Percentiles rank a stretch among this genome's conserved stretches.
These are phyloP conservation scores for Cryptosporidium parvum DNA, from an alignment of 169 alveolate species.

Conservation along the genomic window DNA sequence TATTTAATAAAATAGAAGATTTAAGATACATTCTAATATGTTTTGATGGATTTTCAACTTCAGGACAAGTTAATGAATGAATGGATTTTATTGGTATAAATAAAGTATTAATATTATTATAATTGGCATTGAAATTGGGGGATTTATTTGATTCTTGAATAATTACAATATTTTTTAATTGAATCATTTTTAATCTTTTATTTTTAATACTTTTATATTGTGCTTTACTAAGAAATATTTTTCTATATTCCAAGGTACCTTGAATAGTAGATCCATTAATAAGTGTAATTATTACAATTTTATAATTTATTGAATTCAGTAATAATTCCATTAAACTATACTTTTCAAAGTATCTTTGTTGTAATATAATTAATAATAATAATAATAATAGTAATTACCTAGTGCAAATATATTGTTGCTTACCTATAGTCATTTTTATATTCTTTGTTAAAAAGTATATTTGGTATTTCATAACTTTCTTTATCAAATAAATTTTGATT, in stretches of 20 bases:
- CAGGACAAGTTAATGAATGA: slow-evolving; percentile 63
- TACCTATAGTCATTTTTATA: not conserved
- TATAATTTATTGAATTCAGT: slow-evolving; percentile 31
- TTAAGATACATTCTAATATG: slow-evolving; percentile 25
- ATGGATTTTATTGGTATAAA: slow-evolving; percentile 61
- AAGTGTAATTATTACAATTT: slow-evolving; percentile 13
- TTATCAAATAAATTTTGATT: slow-evolving; percentile 24
- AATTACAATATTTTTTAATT: slow-evolving; percentile 4
- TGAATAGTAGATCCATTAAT: slow-evolving; percentile 45
- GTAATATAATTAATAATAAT: too few relatives aligned
- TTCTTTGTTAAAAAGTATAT: slow-evolving; percentile 23
- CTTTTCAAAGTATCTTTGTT: not conserved
- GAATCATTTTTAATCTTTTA: slow-evolving; percentile 48
- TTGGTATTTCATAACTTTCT: slow-evolving; percentile 14
- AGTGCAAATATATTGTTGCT: not conserved
- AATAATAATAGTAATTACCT: too few relatives aligned
- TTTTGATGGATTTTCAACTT: slow-evolving; percentile 48
- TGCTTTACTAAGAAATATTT: slow-evolving; percentile 9
- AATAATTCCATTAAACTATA: slow-evolving; percentile 35
- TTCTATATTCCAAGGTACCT: slow-evolving; percentile 58
- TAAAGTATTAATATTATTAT: not conserved
- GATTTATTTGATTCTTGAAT: not conserved
- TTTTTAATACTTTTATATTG: slow-evolving; percentile 23
- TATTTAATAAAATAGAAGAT: slow-evolving; percentile 10
- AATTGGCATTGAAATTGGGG: not conserved